Base-by-base conservation (phyloP, 805 yeast species). In the Candida maris region DNA sequence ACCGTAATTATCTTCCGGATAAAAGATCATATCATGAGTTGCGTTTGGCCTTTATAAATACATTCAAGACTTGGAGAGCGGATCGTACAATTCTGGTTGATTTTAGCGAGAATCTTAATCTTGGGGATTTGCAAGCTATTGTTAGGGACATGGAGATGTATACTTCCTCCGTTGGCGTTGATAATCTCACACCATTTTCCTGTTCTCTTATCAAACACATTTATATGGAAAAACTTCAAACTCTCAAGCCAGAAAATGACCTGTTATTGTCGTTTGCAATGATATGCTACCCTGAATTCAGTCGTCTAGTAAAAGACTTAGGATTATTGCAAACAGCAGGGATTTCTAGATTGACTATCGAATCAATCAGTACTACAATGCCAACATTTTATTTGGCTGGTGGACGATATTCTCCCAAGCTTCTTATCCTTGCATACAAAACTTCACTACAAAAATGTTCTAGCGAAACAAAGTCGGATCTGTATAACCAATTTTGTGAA, bases 241-340 rank as follows among this genome's bases (percentile, higher is more conserved):
- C 20, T 6, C 12, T 14, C 6, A 19, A 30, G 15, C 12, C 25
- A 10, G 18, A 31, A 4, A 8, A 13, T 6, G 31, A 24, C 12
- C 24, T 30, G 24, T 3, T 35, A 5, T 18, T 35, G n/a, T 8
- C 24, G 5, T 30, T 30, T 19, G 15, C 22, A 13, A 3, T 29
- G 15, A 6, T 35, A 14, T 30, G 19, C 13, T 30, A 18, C 18
- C 34, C 39, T 4, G 21, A n/a, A 10, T 17, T 25, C 12, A 16
- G n/a, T 18, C 6, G 7, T 3, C 19, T n/a, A 3, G 18, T 35
- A 19, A 21, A 18, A 12, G 21, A 18, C 9, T 15, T 35, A 27
- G 39, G 39, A 3, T 12, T 30, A 4, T 12, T n/a, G 9, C 10
- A 15, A 5, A 6, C 12, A 9, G 19, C 24, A 15, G 20, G 13